Evolutionary conservation across 495 filamentous ascomycete species (phyloP), one percentile per base, ranked within the genome.

Genomic region (Neurospora sp.): DNA sequence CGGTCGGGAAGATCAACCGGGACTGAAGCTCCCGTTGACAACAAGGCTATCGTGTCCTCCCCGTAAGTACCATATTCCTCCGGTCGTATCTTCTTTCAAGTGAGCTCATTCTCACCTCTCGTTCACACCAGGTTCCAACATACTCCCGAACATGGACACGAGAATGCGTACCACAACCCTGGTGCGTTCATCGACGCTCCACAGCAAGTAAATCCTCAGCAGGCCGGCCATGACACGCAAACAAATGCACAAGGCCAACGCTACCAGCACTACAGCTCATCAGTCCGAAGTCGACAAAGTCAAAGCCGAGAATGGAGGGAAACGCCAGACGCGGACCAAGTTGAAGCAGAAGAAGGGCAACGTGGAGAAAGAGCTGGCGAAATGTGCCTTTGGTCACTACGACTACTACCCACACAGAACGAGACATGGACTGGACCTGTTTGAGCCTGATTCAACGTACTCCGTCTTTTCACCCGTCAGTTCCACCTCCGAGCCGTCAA

Each of bases 151-250:
- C 27, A 35, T n/a, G 72, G 66, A 20, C 69, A 68, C 22, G 75
- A 77, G 40, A 71, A 73, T 41, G 70, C 35, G 48, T 78, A 77
- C 74, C 69, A 74, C 7, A 74, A 71, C 69, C 73, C 77, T 2
- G 73, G 78, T n/a, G 37, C 59, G 39, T 79, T 78, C 68, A 71
- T 78, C 20, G 66, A 35, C 40, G n/a, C 68, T 41, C 46, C 59
- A 7, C 39, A 42, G 14, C 75, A 76, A 3, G 75, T 79, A 18
- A 72, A 74, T 61, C 73, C 76, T 5, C 79, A 79, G 40, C 48
- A 78, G 5, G 70, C 79, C 37, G 74, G 68, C 22, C 35, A 74
- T 3, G 75, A 76, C 2, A 6, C 38, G 16, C 75, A 80, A 42
- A 16, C 41, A 5, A 42, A 42, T 41, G 38, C 10, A 39, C 9